Conservation (phyloP, 768 basidiomycete genomes). For the Suillus plorans region DNA sequence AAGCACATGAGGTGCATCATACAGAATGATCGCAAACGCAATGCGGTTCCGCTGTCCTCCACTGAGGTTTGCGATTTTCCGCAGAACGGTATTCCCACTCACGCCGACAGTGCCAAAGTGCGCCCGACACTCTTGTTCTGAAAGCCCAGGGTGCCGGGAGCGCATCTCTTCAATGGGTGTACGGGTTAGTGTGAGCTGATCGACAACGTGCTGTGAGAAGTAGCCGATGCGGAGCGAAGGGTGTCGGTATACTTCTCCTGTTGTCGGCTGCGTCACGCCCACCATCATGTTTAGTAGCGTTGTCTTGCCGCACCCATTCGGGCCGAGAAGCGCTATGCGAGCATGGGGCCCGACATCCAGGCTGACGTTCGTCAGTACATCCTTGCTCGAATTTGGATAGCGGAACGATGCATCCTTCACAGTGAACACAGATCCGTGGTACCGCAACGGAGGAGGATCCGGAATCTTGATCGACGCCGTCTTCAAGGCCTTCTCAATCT, state of each 20-base stretch:
- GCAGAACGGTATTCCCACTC: constrained; percentile 10
- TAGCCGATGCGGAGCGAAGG: constrained; percentile 55
- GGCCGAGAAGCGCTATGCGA: constrained; percentile 43
- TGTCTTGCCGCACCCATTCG: constrained; percentile 38
- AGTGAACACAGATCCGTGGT: constrained; percentile 34
- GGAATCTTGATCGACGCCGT: constrained; percentile 27
- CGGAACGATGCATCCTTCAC: constrained; percentile 34
- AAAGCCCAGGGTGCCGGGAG: constrained; percentile 26
- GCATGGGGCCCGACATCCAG: constrained; percentile 40
- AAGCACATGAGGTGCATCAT: constrained; percentile 50
- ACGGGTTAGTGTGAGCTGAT: constrained; percentile 36
- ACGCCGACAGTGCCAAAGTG: constrained; percentile 13
- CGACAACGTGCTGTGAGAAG: constrained; percentile 64
- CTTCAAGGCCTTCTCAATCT: constrained; percentile 36
- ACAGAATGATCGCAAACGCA: constrained; percentile 56
- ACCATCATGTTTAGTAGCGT: constrained; percentile 51
- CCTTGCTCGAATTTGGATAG: constrained; percentile 29
- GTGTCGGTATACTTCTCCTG: constrained; percentile 52
- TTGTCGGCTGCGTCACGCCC: constrained; percentile 38
- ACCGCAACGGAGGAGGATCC: constrained; percentile 29
- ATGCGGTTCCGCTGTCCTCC: constrained; percentile 36
- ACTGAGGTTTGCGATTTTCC: constrained; percentile 24
- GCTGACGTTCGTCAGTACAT: constrained; percentile 30
- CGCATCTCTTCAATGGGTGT: constrained; percentile 27
- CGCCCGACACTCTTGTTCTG: constrained; percentile 31